Evolutionary conservation across 805 yeast genomes (phyloP).

Genomic region (Metschnikowia sp.): DNA sequence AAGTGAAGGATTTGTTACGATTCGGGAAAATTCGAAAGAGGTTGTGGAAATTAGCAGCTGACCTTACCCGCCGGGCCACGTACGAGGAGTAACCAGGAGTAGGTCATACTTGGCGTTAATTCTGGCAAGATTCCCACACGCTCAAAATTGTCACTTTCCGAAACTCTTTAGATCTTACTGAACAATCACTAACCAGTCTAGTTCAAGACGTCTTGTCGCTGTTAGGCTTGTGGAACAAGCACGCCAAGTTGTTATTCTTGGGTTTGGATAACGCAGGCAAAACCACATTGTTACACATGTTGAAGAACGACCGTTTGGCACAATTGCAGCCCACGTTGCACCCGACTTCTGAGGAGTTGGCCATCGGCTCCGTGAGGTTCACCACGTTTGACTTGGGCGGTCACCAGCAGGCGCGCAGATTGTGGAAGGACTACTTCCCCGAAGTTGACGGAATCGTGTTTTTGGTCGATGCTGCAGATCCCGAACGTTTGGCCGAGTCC

Average conservation of each 20-base stretch:
- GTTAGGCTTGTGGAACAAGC: conserved; percentile 48
- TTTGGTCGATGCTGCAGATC: conserved; percentile 95
- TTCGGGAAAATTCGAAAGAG: no score
- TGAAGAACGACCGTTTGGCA: conserved; percentile 91
- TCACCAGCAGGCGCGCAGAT: conserved; percentile 96
- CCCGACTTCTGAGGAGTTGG: conserved; percentile 97
- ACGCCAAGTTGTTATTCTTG: conserved; percentile 44
- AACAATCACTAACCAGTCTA: conserved; percentile 21
- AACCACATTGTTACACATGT: conserved; percentile 46
- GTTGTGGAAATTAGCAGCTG: no score
- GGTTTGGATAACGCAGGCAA: conserved; percentile 49
- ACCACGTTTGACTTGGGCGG: conserved; percentile 99
- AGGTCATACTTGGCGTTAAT: no score
- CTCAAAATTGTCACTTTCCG: neutral
- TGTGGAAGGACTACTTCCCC: conserved; percentile 99
- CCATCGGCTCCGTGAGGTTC: conserved; percentile 93
- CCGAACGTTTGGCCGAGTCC: conserved; percentile 91
- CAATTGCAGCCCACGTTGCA: conserved; percentile 97
- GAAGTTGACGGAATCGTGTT: conserved; percentile 98
- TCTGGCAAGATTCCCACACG: no score
- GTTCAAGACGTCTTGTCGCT: conserved; percentile 46
- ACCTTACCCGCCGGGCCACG: no score
- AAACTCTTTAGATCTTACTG: neutral
- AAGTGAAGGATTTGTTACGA: no score
- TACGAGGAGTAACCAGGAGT: no score